Evolutionary conservation across 2,329 filamentous ascomycete genomes (phyloP).

Genomic region (Beauveria sp.): DNA sequence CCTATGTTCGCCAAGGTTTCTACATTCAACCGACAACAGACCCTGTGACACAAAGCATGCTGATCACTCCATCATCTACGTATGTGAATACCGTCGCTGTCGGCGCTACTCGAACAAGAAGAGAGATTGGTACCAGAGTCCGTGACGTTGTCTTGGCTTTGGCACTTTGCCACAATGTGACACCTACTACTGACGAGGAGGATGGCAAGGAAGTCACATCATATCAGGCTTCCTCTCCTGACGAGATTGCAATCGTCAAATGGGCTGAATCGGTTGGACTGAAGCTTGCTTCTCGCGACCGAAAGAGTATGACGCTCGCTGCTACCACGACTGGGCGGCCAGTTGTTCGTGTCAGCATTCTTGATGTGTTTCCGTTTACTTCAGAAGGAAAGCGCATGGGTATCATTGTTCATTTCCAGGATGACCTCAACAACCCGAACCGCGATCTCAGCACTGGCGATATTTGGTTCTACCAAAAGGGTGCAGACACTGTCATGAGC

Average conservation of each 20-base stretch:
- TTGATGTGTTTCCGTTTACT: slow-evolving; percentile 95
- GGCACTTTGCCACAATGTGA: slow-evolving; percentile 94
- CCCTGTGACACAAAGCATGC: slow-evolving; percentile 34
- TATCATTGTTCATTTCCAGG: slow-evolving; percentile 81
- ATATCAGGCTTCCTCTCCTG: slow-evolving; percentile 94
- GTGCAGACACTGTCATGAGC: slow-evolving; percentile 97
- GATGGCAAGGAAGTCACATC: slow-evolving; percentile 69
- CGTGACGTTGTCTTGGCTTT: slow-evolving; percentile 88
- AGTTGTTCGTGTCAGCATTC: slow-evolving; percentile 77
- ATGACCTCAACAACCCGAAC: slow-evolving; percentile 41
- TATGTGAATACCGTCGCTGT: slow-evolving; percentile 53
- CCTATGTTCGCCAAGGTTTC: slow-evolving; percentile 82
- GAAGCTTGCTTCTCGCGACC: slow-evolving; percentile 75
- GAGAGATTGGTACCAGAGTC: slow-evolving; percentile 90
- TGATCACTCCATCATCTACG: slow-evolving; percentile 71
- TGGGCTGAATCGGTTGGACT: slow-evolving; percentile 93
- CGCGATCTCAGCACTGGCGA: slow-evolving; percentile 55
- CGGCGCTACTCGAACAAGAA: slow-evolving; percentile 69
- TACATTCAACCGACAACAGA: slow-evolving; percentile 42
- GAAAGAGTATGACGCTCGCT: slow-evolving; percentile 75
- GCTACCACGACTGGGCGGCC: slow-evolving; percentile 64
- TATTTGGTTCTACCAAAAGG: slow-evolving; percentile 98
- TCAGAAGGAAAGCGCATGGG: slow-evolving; percentile 98
- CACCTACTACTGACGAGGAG: slow-evolving; percentile 71
- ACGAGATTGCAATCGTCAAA: slow-evolving; percentile 94